Percentiles rank a stretch among this genome's conserved stretches.
phyloP scores from a whole-genome alignment of 1,284 basidiomycete species.

The Vanrija humicola region DNA sequence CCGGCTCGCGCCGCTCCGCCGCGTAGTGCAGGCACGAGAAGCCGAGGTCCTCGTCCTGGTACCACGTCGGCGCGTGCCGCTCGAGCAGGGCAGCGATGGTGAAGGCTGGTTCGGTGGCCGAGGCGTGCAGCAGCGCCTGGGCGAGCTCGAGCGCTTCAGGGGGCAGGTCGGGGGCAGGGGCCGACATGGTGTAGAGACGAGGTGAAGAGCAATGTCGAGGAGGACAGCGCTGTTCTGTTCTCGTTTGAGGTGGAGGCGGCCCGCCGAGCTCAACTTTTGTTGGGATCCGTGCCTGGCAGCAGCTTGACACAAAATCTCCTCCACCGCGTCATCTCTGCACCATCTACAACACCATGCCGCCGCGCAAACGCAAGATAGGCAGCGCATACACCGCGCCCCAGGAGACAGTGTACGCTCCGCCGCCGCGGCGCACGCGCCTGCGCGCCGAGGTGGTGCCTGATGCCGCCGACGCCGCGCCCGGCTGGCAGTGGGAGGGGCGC shows the following conservation, averaged over 20 bases:
- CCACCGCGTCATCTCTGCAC: too few species aligned
- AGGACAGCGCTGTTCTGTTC: neutral
- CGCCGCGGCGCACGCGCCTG: too few species aligned
- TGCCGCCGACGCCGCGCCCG: too few species aligned
- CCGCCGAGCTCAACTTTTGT: too few species aligned
- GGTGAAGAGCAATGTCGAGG: conserved; percentile 4
- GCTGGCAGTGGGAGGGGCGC: too few species aligned
- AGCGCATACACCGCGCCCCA: neutral
- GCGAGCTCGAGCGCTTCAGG: conserved; percentile 20
- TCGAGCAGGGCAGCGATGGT: conserved; percentile 60
- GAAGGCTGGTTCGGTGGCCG: conserved; percentile 50
- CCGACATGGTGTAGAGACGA: neutral
- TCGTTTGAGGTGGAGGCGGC: too few species aligned
- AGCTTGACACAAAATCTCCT: too few species aligned
- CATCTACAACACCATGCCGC: neutral
- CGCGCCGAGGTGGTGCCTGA: too few species aligned
- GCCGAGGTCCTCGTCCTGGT: conserved; percentile 75
- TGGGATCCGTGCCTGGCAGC: conserved; percentile 1
- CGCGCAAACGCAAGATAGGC: neutral
- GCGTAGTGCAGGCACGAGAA: conserved; percentile 86
- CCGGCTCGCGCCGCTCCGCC: conserved; percentile 64
- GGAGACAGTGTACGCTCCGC: too few species aligned
- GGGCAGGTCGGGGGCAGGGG: conserved; percentile 5
- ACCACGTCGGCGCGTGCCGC: conserved; percentile 84
- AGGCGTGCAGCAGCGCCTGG: conserved; percentile 25